Evolutionary conservation across 2,329 filamentous ascomycete species (phyloP), one percentile per base, ranked within the genome.

Genomic region (Exutisphaerella laricina): DNA sequence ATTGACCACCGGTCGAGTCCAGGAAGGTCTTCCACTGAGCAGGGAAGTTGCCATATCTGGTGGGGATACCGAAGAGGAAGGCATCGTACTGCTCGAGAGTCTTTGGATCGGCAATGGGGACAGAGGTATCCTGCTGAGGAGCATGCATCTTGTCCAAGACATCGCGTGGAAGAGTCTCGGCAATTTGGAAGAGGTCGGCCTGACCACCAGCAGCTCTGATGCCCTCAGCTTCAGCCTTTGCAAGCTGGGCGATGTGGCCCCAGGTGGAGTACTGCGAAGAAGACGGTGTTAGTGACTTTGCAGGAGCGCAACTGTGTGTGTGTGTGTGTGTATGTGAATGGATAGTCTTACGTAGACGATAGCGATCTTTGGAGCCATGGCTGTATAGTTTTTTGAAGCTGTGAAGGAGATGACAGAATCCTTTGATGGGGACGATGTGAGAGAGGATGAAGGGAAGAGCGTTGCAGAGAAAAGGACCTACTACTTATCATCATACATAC

Each of bases 21-120:
- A 88, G 94, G 76, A 88, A 90, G 30, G 80, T 63, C 76, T 92
- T 96, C 85, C 85, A 96, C 72, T 98, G 92, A 13, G 84, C 86
- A 36, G 90, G 89, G 77, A 95, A 95, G 80, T 94, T 97, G 59
- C 92, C 92, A 72, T 87, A 98, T 56, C 92, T 80, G 39, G 92
- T 98, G 47, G 92, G 92, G 66, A 97, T 92, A 55, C 92, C 92
- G 59, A 97, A 78, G 53, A 98, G 82, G 30, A 41, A 35, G 55
- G 74, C 92, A 62, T 97, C 89, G 72, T 94, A 97, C 43, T 63
- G 54, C 61, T 82, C 78, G 31, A 96, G 81, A 22, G 66, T 71
- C 9, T 75, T 65, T 37, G 77, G 74, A 58, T 75, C 70, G 46
- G 82, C 73, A 56, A 87, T 55, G 13, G 60, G 77, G 64, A 92